Evolutionary conservation across 306 rosid species (phyloP).

Genomic region (Senna siamea): DNA sequence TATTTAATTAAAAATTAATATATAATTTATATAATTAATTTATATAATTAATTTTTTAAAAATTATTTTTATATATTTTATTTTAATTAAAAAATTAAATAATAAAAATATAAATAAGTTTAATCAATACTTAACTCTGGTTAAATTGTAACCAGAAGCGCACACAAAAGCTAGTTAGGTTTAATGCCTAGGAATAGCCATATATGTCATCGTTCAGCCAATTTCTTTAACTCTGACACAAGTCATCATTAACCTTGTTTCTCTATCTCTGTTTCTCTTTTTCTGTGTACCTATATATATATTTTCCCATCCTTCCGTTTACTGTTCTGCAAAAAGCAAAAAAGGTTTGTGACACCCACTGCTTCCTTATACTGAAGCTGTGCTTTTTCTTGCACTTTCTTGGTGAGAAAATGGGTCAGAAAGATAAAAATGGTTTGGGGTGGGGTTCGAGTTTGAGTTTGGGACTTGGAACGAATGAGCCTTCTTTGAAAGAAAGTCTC

Average conservation of each 20-base stretch:
- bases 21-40: too few species aligned
- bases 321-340: slow-evolving; percentile 54
- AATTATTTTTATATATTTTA: too few species aligned
- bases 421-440: slow-evolving; percentile 55
- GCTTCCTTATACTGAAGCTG: too few species aligned
- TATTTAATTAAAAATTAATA: too few species aligned
- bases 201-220: slow-evolving; percentile 63
- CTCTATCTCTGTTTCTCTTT: slow-evolving; percentile 24
- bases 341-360: slow-evolving; percentile 43
- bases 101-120: too few species aligned
- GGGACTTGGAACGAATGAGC: not conserved
- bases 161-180: not conserved
- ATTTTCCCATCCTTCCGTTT: slow-evolving; percentile 40
- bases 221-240: slow-evolving; percentile 56
- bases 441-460: slow-evolving; percentile 54
- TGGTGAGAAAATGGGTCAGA: slow-evolving; percentile 53
- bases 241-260: slow-evolving; percentile 71
- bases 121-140: too few species aligned
- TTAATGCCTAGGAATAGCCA: slow-evolving; percentile 41
- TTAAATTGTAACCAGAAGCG: slow-evolving; percentile 30
- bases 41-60: too few species aligned
- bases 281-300: slow-evolving; percentile 10
- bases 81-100: too few species aligned
- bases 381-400: too few species aligned
- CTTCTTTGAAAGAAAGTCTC: slow-evolving; percentile 48